Evolutionary conservation across 1,284 basidiomycete genomes (phyloP).

Genomic region (Anthracocystis panici-leucophaei): DNA sequence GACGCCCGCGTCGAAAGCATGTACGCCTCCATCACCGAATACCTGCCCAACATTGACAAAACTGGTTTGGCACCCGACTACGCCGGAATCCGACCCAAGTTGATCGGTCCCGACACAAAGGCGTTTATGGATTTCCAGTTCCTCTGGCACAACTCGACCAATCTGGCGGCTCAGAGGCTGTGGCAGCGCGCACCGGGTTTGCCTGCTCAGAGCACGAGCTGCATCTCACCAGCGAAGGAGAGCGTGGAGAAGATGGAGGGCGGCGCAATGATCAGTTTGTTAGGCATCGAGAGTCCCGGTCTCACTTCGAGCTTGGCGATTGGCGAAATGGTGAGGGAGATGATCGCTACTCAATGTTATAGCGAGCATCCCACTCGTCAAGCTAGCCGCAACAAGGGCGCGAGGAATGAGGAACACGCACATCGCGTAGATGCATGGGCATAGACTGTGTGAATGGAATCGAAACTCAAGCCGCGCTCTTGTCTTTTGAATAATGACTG

Average conservation of each 20-base stretch:
- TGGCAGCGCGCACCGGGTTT: constrained; percentile 58
- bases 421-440: constrained; percentile 57
- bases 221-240: constrained; percentile 12
- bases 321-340: constrained; percentile 71
- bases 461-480: neutral
- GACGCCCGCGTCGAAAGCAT: constrained; percentile 59
- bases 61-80: constrained; percentile 86
- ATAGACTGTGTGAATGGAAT: constrained; percentile 9
- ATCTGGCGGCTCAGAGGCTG: constrained; percentile 48
- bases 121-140: constrained; percentile 86
- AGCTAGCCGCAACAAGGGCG: constrained; percentile 46
- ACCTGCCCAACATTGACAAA: constrained; percentile 79
- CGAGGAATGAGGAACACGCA: constrained; percentile 55
- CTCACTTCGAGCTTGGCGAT: constrained; percentile 73
- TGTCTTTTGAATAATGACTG: neutral
- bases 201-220: constrained; percentile 20
- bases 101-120: constrained; percentile 77
- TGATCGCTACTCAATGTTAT: constrained; percentile 70
- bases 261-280: constrained; percentile 71
- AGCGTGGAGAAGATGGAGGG: constrained; percentile 23
- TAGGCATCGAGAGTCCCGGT: constrained; percentile 74
- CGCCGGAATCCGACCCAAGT: constrained; percentile 89
- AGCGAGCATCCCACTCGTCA: constrained; percentile 42
- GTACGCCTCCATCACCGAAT: constrained; percentile 70
- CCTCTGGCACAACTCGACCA: constrained; percentile 59